A percentile compares a stretch with the other conserved stretches of the same genome.
These are phyloP conservation scores for Agaricus subrufescens DNA, from an alignment of 768 basidiomycete genomes.

Conservation along the genomic window DNA sequence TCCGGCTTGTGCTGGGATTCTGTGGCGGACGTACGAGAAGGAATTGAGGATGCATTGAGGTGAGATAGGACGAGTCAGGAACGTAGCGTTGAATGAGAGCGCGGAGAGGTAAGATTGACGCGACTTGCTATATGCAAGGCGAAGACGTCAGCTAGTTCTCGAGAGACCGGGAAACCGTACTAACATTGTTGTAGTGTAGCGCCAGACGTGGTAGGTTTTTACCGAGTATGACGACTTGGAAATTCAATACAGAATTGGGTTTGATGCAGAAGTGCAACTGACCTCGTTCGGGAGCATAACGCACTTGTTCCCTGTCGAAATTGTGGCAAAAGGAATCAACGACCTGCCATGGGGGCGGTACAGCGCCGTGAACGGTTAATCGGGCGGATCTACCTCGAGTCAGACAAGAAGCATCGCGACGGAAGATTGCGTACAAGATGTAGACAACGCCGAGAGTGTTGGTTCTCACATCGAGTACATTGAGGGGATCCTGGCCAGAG, in stretches of 20 bases:
- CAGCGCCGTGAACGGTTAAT: slow-evolving; percentile 33
- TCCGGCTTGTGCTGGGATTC: neutral
- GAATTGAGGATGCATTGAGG: slow-evolving; percentile 67
- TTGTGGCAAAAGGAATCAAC: slow-evolving; percentile 54
- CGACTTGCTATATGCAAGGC: slow-evolving; percentile 20
- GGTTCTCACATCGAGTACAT: slow-evolving; percentile 44
- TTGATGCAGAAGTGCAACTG: slow-evolving; percentile 1
- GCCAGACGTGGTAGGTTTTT: slow-evolving; percentile 55
- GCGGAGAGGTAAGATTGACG: slow-evolving; percentile 54
- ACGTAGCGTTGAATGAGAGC: slow-evolving; percentile 62
- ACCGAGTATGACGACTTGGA: slow-evolving; percentile 60
- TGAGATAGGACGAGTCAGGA: slow-evolving; percentile 52
- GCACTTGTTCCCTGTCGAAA: slow-evolving; percentile 63
- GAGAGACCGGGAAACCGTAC: slow-evolving; percentile 16
- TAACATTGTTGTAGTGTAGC: slow-evolving; percentile 44
- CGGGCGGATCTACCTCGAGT: slow-evolving; percentile 49
- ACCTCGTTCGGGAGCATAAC: slow-evolving; percentile 70
- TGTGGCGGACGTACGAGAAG: slow-evolving; percentile 42
- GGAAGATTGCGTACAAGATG: slow-evolving; percentile 54
- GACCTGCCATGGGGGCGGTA: slow-evolving; percentile 35
- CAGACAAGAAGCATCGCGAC: neutral
- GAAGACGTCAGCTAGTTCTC: neutral
- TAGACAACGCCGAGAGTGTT: slow-evolving; percentile 67
- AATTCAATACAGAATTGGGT: neutral
- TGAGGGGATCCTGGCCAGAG: slow-evolving; percentile 65